phyloP scores from a whole-genome alignment of 768 basidiomycete species.

The Amanita rubescens region DNA sequence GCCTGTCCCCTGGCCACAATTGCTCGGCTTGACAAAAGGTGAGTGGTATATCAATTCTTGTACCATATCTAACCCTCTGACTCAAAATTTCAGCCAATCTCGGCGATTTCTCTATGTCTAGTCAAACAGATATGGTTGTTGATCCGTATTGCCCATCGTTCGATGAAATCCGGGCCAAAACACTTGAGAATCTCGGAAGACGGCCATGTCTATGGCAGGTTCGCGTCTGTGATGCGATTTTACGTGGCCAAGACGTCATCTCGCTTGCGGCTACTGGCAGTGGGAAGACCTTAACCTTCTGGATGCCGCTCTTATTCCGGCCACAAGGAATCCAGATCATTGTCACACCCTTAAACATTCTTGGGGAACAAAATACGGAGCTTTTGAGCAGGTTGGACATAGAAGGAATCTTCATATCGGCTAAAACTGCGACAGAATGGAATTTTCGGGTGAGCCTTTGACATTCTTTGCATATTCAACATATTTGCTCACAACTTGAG shows the following conservation, averaged over 20 bases:
- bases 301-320: slow-evolving; percentile 8
- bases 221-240: not conserved
- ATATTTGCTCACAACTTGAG: not conserved
- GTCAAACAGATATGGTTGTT: not conserved
- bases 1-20: not conserved
- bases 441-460: not conserved
- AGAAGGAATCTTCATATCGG: not conserved
- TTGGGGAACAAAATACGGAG: not conserved
- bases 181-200: not conserved
- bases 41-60: too few relatives aligned
- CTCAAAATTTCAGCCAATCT: not conserved
- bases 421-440: not conserved
- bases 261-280: slow-evolving; percentile 4
- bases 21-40: too few relatives aligned
- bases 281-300: slow-evolving; percentile 3
- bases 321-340: not conserved
- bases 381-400: not conserved
- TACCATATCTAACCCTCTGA: not conserved
- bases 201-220: not conserved
- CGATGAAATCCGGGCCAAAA: not conserved
- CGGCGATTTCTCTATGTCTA: not conserved
- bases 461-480: not conserved
- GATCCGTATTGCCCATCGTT: not conserved
- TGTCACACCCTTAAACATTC: not conserved
- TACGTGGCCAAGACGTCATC: slow-evolving; percentile 2